Percentiles rank a stretch among this genome's conserved stretches.
These are phyloP conservation scores for Curvularia hawaiiensis DNA, from an alignment of 2,329 filamentous ascomycete genomes.

Conservation along the genomic window DNA sequence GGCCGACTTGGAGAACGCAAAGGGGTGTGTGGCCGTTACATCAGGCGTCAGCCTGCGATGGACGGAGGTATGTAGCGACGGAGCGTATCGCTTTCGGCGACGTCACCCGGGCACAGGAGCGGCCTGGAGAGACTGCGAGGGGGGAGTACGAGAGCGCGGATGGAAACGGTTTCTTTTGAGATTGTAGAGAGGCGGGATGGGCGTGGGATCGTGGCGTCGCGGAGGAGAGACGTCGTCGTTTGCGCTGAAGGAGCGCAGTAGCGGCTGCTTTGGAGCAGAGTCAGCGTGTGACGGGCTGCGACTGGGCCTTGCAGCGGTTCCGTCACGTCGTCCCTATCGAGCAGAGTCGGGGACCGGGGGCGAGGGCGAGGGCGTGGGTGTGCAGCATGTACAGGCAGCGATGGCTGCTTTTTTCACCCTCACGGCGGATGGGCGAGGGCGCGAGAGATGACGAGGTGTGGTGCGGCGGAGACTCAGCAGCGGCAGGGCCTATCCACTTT, in stretches of 20 bases:
- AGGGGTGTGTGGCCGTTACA: not conserved
- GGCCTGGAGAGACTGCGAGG: not conserved
- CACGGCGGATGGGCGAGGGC: conserved; percentile 22
- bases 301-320: conserved; percentile 16
- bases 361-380: not conserved
- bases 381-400: not conserved
- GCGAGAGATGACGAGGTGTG: conserved; percentile 31
- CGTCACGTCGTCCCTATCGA: conserved; percentile 15
- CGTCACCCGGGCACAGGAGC: not conserved
- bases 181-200: conserved; percentile 10
- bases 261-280: conserved; percentile 17
- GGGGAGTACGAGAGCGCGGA: not conserved
- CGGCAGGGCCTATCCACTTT: conserved; percentile 26
- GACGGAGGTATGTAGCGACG: not conserved
- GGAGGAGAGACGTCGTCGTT: conserved; percentile 7
- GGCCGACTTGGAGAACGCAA: not conserved
- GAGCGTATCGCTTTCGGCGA: not conserved
- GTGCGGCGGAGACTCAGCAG: conserved; percentile 27
- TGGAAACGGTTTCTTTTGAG: not conserved
- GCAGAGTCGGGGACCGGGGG: conserved; percentile 8
- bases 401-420: conserved; percentile 23
- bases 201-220: conserved; percentile 22
- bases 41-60: not conserved
- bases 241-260: conserved; percentile 13
- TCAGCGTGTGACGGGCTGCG: conserved; percentile 20